Evolutionary conservation across 306 rosid species (phyloP).

Genomic region (Begonia masoniana): DNA sequence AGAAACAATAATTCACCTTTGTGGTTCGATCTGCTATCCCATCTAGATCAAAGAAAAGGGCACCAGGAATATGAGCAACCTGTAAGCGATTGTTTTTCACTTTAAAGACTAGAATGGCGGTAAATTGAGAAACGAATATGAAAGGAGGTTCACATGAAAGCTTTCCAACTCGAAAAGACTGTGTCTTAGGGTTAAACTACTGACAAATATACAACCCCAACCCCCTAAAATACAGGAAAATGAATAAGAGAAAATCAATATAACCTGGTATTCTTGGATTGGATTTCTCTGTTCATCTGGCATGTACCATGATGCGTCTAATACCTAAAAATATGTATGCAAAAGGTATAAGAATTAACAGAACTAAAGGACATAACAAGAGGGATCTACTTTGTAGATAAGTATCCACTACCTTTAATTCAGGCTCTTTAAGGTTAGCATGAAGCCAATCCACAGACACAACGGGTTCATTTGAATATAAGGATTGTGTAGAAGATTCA

Average conservation of each 20-base stretch:
- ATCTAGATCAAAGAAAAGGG: conserved; percentile 94
- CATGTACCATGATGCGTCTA: conserved; percentile 99
- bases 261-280: conserved; percentile 92
- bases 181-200: no score
- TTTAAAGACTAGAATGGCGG: not conserved
- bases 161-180: no score
- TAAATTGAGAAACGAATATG: conserved; percentile 1
- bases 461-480: conserved; percentile 57
- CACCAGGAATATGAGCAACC: conserved; percentile 99
- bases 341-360: no score
- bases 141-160: not conserved
- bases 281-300: conserved; percentile 97
- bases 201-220: no score
- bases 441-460: conserved; percentile 91
- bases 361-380: conserved; percentile 1
- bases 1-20: conserved; percentile 37
- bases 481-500: conserved; percentile 44
- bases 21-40: conserved; percentile 71
- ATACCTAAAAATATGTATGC: conserved; percentile 31
- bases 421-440: conserved; percentile 63
- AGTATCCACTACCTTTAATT: conserved; percentile 51
- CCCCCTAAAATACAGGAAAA: no score
- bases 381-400: not conserved
- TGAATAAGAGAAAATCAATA: not conserved
- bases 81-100: conserved; percentile 14